Conservation (phyloP, 176 grass and related monocot species). For the Elymus sibiricus region DNA sequence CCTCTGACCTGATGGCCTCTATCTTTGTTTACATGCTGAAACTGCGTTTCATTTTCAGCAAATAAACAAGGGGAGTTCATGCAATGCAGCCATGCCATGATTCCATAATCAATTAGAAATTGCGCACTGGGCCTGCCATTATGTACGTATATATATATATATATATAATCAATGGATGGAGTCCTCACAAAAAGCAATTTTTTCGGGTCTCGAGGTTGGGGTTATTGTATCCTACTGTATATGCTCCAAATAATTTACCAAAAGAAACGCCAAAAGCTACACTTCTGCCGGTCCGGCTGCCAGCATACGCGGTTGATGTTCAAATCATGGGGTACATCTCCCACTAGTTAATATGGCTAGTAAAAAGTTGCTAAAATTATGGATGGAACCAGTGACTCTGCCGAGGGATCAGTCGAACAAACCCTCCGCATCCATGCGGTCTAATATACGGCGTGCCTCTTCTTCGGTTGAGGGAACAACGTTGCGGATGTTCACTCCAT, state of each 20-base stretch:
- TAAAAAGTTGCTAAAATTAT: background rate
- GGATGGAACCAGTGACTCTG: background rate
- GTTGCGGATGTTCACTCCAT: conserved; percentile 72
- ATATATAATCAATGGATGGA: background rate
- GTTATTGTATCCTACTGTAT: conserved; percentile 17
- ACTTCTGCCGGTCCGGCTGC: conserved; percentile 3
- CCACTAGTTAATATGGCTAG: background rate
- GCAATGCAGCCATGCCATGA: conserved; percentile 5
- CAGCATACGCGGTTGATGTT: conserved; percentile 10
- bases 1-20: background rate
- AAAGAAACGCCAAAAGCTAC: conserved; percentile 1
- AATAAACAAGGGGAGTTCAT: background rate
- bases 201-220: conserved; percentile 46
- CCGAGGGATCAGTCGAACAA: conserved; percentile 30
- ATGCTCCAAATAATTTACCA: background rate
- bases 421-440: conserved; percentile 78
- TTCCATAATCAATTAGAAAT: background rate
- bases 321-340: background rate
- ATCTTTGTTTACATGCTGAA: conserved; percentile 5
- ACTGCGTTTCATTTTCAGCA: background rate
- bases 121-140: background rate
- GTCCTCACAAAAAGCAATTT: conserved; percentile 20
- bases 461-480: conserved; percentile 95
- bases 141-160: background rate
- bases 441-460: conserved; percentile 66